A percentile compares a stretch with the other conserved stretches of the same genome.
Conservation (phyloP, 495 filamentous ascomycete species). For the Podospora bellae-mahoneyi region DNA sequence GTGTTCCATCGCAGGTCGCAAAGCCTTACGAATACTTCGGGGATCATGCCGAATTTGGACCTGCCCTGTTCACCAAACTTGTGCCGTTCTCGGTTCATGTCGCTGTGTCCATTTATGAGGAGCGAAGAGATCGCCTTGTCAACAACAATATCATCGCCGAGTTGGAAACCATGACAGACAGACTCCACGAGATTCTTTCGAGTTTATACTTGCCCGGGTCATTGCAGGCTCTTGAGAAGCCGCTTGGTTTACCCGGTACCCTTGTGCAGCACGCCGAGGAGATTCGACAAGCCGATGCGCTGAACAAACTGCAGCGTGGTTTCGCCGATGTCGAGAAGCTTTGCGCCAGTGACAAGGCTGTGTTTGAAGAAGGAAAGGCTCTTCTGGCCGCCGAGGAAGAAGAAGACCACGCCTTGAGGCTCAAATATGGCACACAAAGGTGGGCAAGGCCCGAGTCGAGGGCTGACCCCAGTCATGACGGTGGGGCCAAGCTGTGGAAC, state of each 20-base stretch:
- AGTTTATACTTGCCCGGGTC: conserved; percentile 89
- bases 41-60: conserved; percentile 74
- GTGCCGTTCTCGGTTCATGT: conserved; percentile 96
- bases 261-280: conserved; percentile 90
- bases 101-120: conserved; percentile 91
- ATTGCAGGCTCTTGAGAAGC: conserved; percentile 91
- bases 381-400: conserved; percentile 73
- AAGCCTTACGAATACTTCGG: conserved; percentile 76
- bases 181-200: conserved; percentile 74
- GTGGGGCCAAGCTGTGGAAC: conserved; percentile 70
- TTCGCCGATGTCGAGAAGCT: conserved; percentile 85
- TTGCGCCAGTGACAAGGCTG: conserved; percentile 65
- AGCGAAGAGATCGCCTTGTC: conserved; percentile 81
- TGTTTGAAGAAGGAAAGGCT: conserved; percentile 79
- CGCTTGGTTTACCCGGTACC: conserved; percentile 81
- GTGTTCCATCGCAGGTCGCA: conserved; percentile 77
- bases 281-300: conserved; percentile 85
- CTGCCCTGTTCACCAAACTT: conserved; percentile 81
- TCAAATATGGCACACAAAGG: conserved; percentile 82
- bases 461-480: conserved; percentile 46
- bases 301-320: conserved; percentile 66
- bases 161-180: conserved; percentile 75
- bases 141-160: conserved; percentile 82
- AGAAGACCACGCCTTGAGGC: conserved; percentile 71
- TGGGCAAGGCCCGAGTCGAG: conserved; percentile 71